Percentiles rank a stretch among this genome's conserved stretches.
Evolutionary conservation across 345 rosid genomes (phyloP).

Genomic region (Aethionema arabicum): DNA sequence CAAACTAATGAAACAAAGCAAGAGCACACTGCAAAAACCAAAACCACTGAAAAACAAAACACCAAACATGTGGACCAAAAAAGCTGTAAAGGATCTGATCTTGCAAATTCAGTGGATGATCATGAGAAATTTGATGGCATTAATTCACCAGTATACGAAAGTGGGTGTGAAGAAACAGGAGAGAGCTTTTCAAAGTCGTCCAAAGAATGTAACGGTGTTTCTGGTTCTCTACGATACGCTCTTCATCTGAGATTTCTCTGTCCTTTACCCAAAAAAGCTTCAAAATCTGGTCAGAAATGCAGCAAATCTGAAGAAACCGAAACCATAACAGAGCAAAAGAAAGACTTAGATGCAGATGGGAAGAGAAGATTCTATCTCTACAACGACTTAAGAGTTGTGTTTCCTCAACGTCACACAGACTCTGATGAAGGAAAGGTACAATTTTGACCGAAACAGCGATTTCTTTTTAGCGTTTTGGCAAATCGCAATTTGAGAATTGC

Average conservation of each 20-base stretch:
- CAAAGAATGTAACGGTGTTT: conserved; percentile 46
- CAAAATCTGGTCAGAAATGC: conserved; percentile 52
- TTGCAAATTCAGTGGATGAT: conserved; percentile 31
- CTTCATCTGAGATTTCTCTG: conserved; percentile 88
- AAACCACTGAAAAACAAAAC: conserved; percentile 24
- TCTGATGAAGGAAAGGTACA: conserved; percentile 95
- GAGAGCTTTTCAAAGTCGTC: conserved; percentile 46
- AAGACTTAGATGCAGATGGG: conserved; percentile 40
- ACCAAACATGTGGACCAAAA: conserved; percentile 28
- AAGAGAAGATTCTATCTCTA: conserved; percentile 78
- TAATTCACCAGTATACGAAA: conserved; percentile 29
- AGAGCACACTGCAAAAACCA: conserved; percentile 36
- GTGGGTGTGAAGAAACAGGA: conserved; percentile 34
- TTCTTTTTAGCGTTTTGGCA: background rate
- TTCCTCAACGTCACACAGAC: conserved; percentile 95
- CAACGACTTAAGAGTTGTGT: conserved; percentile 82
- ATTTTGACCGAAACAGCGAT: background rate
- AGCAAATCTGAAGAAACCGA: conserved; percentile 41
- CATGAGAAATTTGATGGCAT: conserved; percentile 31
- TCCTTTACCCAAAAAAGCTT: conserved; percentile 56
- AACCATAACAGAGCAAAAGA: conserved; percentile 41
- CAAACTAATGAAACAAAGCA: conserved; percentile 43
- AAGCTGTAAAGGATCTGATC: conserved; percentile 37
- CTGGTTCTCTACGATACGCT: conserved; percentile 85
- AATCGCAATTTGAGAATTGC: background rate